Percentiles rank a stretch among this genome's conserved stretches.
phyloP scores from a whole-genome alignment of 2,329 filamentous ascomycete species.

The Diaporthe velutina region DNA sequence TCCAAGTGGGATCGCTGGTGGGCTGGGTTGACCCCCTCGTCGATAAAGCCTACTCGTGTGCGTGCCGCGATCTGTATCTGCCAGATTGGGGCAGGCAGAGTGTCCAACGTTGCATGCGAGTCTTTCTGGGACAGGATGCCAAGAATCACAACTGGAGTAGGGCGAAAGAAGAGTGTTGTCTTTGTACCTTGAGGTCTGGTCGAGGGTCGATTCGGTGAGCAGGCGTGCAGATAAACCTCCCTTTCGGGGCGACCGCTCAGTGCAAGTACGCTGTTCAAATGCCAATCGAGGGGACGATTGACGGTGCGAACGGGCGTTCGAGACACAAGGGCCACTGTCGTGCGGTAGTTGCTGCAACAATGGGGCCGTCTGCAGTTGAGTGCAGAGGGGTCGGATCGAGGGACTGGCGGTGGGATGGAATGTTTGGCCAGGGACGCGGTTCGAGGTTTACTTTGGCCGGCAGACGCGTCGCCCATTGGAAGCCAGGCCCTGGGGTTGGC shows the following conservation, averaged over 20 bases:
- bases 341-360: slow-evolving; percentile 26
- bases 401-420: slow-evolving; percentile 19
- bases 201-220: neutral
- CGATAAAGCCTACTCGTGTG: neutral
- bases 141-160: neutral
- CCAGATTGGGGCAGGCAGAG: neutral
- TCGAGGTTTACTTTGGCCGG: slow-evolving; percentile 29
- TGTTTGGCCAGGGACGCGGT: slow-evolving; percentile 33
- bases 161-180: slow-evolving; percentile 13
- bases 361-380: slow-evolving; percentile 6
- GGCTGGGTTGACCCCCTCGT: neutral
- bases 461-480: slow-evolving; percentile 27
- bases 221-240: neutral
- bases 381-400: neutral
- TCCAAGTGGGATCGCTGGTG: neutral
- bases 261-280: slow-evolving; percentile 28
- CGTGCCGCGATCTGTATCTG: neutral
- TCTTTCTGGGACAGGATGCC: neutral
- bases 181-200: slow-evolving; percentile 23
- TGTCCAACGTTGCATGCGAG: neutral
- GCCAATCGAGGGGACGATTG: slow-evolving; percentile 24
- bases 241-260: slow-evolving; percentile 12
- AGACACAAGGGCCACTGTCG: slow-evolving; percentile 17
- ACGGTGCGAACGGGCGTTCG: slow-evolving; percentile 18
- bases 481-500: slow-evolving; percentile 4